phyloP scores from a whole-genome alignment of 345 rosid genomes.

The Draba incana region DNA sequence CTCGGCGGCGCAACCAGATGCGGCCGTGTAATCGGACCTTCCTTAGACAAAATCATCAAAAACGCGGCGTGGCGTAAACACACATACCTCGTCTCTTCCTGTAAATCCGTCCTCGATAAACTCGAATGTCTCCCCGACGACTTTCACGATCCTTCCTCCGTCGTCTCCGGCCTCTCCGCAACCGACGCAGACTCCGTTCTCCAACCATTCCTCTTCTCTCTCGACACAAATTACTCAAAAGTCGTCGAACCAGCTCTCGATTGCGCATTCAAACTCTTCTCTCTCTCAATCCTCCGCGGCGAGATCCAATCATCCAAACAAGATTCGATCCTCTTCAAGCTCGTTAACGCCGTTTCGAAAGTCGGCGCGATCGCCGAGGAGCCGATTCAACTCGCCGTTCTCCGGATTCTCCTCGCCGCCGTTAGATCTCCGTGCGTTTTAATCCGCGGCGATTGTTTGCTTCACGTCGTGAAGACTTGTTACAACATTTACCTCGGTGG shows the following conservation, averaged over 20 bases:
- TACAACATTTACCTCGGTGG: constrained; percentile 90
- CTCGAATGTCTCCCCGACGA: constrained; percentile 65
- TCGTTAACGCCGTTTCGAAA: constrained; percentile 60
- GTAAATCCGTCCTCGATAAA: constrained; percentile 83
- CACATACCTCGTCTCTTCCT: constrained; percentile 79
- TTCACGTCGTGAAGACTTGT: constrained; percentile 80
- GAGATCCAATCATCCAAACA: constrained; percentile 52
- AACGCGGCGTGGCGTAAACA: constrained; percentile 99
- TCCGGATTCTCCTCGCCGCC: constrained; percentile 74
- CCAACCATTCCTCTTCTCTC: constrained; percentile 72
- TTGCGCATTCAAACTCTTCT: constrained; percentile 73
- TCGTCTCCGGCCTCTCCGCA: constrained; percentile 60
- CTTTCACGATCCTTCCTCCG: constrained; percentile 51
- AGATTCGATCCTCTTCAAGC: constrained; percentile 43
- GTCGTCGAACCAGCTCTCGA: constrained; percentile 90
- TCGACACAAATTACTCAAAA: constrained; percentile 69
- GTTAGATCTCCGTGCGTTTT: constrained; percentile 74
- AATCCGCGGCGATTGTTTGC: constrained; percentile 84
- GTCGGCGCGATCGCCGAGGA: constrained; percentile 79
- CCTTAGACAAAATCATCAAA: constrained; percentile 87
- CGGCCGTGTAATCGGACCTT: constrained; percentile 83
- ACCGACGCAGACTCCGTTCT: constrained; percentile 68
- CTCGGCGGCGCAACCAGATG: constrained; percentile 84
- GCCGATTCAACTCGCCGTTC: constrained; percentile 70
- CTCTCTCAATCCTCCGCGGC: constrained; percentile 66